Evolutionary conservation across 352 stramenopile species (phyloP), one percentile per base, ranked within the genome.

Genomic region (Phytophthora tentaculata): DNA sequence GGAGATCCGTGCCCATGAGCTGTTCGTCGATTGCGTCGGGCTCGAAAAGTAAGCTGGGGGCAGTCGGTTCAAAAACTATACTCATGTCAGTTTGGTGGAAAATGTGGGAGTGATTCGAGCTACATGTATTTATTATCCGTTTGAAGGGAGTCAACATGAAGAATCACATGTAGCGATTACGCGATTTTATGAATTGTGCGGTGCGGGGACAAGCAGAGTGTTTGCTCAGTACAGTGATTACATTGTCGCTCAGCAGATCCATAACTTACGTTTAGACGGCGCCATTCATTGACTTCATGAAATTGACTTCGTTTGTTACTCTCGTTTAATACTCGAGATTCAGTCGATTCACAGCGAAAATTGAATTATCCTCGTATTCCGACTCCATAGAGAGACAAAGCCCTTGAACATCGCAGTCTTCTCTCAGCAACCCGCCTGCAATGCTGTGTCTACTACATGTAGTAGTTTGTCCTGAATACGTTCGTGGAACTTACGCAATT

Each of bases 131-230:
- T n/a, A n/a, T n/a, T n/a, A n/a, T n/a, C n/a, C n/a, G n/a, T n/a
- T n/a, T n/a, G n/a, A 19, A 45, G 32, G 51, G 62, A 70, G 63
- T 70, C 63, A 70, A 65, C 63, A 70, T 13, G 20, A 13, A 24
- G 16, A 37, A 65, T 43, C 35, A 16, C 24, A 35, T 37, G 5
- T 2, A 9, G 16, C 37, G 63, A 66, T 66, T 66, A 70, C 50
- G 59, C 49, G 50, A 55, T 61, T 50, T 5, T 32, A 32, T 10
- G 9, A 26, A 22, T 19, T 16, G 41, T 32, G 22, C 35, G 35
- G 14, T n/a, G 14, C 14, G 12, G 35, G 41, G 29, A 12, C 29
- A n/a, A 17, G 6, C n/a, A 59, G 62, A 65, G 57, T 65, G 63
- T 65, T 53, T 54, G 63, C 65, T 22, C n/a, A 10, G 50, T 19